A percentile compares a stretch with the other conserved stretches of the same genome.
These are phyloP conservation scores for Penicillium italicum DNA, from an alignment of 2,329 filamentous ascomycete species.

Conservation along the genomic window DNA sequence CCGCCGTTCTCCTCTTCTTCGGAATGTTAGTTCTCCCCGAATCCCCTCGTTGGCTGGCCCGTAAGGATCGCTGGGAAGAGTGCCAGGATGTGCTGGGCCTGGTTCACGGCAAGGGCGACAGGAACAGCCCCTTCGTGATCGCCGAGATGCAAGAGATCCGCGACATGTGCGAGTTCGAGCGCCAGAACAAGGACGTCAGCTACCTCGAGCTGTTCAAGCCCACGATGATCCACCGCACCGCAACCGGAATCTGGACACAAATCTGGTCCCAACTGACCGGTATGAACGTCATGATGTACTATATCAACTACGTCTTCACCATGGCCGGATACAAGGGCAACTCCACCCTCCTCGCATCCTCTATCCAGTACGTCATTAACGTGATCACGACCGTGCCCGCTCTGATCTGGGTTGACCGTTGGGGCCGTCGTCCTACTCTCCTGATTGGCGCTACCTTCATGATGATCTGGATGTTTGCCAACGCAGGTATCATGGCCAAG, in stretches of 20 bases:
- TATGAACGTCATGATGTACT: constrained; percentile 75
- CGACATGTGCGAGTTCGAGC: constrained; percentile 70
- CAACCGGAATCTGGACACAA: constrained; percentile 69
- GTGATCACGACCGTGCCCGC: constrained; percentile 74
- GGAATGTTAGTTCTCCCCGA: constrained; percentile 55
- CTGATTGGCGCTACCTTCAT: constrained; percentile 65
- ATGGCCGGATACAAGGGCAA: constrained; percentile 65
- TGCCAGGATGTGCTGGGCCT: constrained; percentile 49
- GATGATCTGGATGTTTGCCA: constrained; percentile 47
- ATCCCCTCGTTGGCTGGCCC: constrained; percentile 62
- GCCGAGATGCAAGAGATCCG: constrained; percentile 70
- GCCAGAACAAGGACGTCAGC: constrained; percentile 63
- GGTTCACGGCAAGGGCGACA: constrained; percentile 64
- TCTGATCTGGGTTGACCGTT: constrained; percentile 69
- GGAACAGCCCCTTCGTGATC: constrained; percentile 61
- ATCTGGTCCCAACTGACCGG: constrained; percentile 74
- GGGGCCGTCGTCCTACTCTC: constrained; percentile 68
- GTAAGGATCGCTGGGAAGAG: constrained; percentile 59
- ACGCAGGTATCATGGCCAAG: constrained; percentile 41
- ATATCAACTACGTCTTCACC: constrained; percentile 66
- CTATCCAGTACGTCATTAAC: constrained; percentile 75
- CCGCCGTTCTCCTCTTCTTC: constrained; percentile 55
- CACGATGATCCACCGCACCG: constrained; percentile 68
- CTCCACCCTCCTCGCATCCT: constrained; percentile 61
- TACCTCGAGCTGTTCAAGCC: constrained; percentile 71